phyloP scores from a whole-genome alignment of 163 green algal genomes.

The Scenedesmus sp. region DNA sequence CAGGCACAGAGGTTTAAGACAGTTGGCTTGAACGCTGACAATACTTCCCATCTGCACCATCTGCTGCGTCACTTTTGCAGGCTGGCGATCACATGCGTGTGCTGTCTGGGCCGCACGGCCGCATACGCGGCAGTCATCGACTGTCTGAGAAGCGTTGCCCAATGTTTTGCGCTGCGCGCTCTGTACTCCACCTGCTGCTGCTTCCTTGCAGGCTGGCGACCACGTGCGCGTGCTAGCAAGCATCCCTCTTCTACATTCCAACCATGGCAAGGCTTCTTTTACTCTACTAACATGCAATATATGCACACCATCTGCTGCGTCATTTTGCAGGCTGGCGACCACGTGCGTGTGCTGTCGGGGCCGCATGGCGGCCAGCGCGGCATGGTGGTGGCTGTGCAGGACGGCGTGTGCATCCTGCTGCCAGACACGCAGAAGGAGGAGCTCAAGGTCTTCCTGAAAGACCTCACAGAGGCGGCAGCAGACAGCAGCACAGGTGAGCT shows the following conservation, averaged over 20 bases:
- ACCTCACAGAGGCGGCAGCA: slow-evolving; percentile 86
- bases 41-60: too few relatives aligned
- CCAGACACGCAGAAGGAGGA: slow-evolving; percentile 85
- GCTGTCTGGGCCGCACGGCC: slow-evolving; percentile 80
- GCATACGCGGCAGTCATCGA: slow-evolving; percentile 77
- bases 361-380: slow-evolving; percentile 87
- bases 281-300: too few relatives aligned
- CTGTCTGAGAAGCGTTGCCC: too few relatives aligned
- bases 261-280: too few relatives aligned
- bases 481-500: slow-evolving; percentile 43
- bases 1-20: too few relatives aligned
- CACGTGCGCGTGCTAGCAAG: slow-evolving; percentile 86
- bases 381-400: slow-evolving; percentile 89
- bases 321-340: slow-evolving; percentile 79
- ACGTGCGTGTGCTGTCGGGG: slow-evolving; percentile 90
- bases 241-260: too few relatives aligned
- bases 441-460: slow-evolving; percentile 87
- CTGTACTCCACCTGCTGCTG: too few relatives aligned
- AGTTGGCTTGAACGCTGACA: too few relatives aligned
- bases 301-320: too few relatives aligned
- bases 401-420: slow-evolving; percentile 78
- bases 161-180: too few relatives aligned
- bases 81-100: slow-evolving; percentile 93
- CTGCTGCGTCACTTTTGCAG: slow-evolving; percentile 43
- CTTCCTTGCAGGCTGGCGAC: slow-evolving; percentile 77